phyloP scores from a whole-genome alignment of 140 eudicot species.

The Ambrosia hybrid region DNA sequence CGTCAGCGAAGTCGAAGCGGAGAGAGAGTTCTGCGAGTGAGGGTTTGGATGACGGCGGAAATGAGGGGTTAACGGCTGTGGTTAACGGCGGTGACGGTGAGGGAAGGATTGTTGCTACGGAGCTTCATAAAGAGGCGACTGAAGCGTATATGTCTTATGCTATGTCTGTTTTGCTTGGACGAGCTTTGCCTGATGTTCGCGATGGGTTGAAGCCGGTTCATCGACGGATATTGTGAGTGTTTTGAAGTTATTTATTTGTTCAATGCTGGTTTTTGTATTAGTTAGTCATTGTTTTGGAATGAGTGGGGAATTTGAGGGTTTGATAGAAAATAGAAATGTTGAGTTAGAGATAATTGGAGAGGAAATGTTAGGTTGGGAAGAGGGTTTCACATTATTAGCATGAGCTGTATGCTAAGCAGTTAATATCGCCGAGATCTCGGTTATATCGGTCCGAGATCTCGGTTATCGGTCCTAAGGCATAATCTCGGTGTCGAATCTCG shows the following conservation, averaged over 20 bases:
- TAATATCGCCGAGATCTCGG: no score
- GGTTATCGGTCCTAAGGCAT: no score
- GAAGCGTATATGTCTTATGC: conserved; percentile 96
- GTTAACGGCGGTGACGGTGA: conserved; percentile 30
- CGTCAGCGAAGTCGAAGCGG: conserved; percentile 30
- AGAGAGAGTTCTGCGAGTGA: conserved; percentile 32
- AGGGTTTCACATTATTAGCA: no score
- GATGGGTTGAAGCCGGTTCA: conserved; percentile 98
- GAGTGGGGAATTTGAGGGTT: no score
- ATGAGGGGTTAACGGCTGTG: conserved; percentile 38
- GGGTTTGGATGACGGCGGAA: conserved; percentile 38
- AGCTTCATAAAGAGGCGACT: conserved; percentile 94
- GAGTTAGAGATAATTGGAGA: neutral
- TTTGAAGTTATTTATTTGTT: neutral
- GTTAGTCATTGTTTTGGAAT: neutral
- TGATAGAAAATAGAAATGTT: no score
- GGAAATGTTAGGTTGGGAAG: neutral
- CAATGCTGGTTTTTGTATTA: neutral
- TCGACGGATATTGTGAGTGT: conserved; percentile 75
- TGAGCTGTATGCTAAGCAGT: no score
- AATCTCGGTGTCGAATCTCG: no score
- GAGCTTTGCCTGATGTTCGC: conserved; percentile 93
- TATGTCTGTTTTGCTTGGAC: conserved; percentile 88
- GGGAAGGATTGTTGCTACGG: conserved; percentile 49
- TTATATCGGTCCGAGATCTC: no score